Conservation (phyloP, 306 rosid genomes). For the Albizia julibrissin region DNA sequence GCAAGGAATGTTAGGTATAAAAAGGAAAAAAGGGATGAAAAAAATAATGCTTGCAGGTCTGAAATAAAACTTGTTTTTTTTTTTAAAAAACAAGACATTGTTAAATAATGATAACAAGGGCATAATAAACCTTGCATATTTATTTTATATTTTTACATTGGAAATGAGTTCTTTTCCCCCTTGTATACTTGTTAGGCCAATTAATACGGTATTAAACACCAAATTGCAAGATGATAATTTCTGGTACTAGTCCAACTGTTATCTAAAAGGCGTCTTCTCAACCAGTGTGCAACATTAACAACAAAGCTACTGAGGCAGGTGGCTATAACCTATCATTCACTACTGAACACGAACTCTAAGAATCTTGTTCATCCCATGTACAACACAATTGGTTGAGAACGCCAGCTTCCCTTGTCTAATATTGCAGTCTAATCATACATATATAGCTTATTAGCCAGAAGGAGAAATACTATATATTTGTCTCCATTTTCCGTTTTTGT, state of each 20-base stretch:
- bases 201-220: neutral
- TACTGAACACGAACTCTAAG: neutral
- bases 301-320: neutral
- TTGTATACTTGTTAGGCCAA: neutral
- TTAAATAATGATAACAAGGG: neutral
- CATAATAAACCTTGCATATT: neutral
- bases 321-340: neutral
- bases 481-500: neutral
- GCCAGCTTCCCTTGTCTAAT: neutral
- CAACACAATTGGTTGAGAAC: neutral
- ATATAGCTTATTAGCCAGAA: neutral
- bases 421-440: neutral
- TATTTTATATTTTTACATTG: neutral
- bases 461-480: neutral
- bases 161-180: neutral
- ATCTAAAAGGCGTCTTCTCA: too few relatives aligned
- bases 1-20: neutral
- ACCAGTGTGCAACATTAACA: neutral
- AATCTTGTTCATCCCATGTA: neutral
- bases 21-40: neutral
- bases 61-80: too few relatives aligned
- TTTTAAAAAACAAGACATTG: neutral
- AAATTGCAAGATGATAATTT: neutral
- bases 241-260: neutral
- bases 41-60: neutral